Percentiles rank a stretch among this genome's conserved stretches.
Evolutionary conservation across 176 grass and related monocot species (phyloP).

Genomic region (Rhynchospora tenuis): DNA sequence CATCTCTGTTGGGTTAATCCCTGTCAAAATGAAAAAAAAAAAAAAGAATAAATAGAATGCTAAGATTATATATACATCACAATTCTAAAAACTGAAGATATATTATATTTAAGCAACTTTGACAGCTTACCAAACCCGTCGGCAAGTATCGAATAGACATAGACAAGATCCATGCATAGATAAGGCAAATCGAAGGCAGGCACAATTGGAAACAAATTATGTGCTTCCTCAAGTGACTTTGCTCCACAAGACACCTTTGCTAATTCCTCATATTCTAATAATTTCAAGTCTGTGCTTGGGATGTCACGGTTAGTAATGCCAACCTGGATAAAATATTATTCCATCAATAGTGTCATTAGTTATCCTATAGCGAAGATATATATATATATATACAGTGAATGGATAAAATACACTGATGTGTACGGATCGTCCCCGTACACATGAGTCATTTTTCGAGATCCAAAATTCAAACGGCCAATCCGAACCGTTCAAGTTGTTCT

Average conservation of each 20-base stretch:
- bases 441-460: no score
- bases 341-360: neutral
- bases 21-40: slow-evolving; percentile 1
- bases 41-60: neutral
- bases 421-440: no score
- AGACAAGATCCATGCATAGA: slow-evolving; percentile 50
- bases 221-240: slow-evolving; percentile 18
- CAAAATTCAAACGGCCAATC: no score
- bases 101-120: neutral
- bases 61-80: neutral
- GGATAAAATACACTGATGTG: no score
- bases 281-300: neutral
- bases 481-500: no score
- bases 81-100: neutral
- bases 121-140: slow-evolving; percentile 42
- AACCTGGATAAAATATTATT: slow-evolving; percentile 13
- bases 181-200: slow-evolving; percentile 17
- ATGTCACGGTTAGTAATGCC: neutral
- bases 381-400: no score
- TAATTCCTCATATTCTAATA: slow-evolving; percentile 3
- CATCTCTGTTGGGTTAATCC: slow-evolving; percentile 27
- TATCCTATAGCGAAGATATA: neutral
- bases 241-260: slow-evolving; percentile 20
- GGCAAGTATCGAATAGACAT: slow-evolving; percentile 46
- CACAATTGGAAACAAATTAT: slow-evolving; percentile 10